Percentiles rank a stretch among this genome's conserved stretches.
phyloP scores from a whole-genome alignment of 352 stramenopile genomes.

The Peronospora farinosa region DNA sequence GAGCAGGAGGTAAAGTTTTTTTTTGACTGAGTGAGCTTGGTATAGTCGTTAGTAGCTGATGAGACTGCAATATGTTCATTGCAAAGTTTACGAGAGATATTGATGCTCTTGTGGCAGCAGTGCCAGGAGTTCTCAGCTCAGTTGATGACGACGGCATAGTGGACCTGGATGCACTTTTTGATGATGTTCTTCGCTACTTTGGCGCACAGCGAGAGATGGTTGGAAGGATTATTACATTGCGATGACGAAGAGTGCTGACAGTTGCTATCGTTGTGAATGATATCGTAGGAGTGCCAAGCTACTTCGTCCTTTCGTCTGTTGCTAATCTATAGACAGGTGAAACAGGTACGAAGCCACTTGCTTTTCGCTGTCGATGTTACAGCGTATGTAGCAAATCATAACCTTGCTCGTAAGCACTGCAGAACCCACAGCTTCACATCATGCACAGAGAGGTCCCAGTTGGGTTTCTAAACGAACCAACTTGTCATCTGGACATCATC shows the following conservation, averaged over 20 bases:
- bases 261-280: neutral
- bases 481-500: slow-evolving; percentile 38
- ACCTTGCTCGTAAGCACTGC: slow-evolving; percentile 1
- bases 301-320: slow-evolving; percentile 28
- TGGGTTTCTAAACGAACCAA: slow-evolving; percentile 28
- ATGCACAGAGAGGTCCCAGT: slow-evolving; percentile 13
- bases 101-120: slow-evolving; percentile 15
- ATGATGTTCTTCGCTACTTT: slow-evolving; percentile 31
- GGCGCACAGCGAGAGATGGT: slow-evolving; percentile 22
- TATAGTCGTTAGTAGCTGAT: no score
- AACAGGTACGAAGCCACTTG: slow-evolving; percentile 17
- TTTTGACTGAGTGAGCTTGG: no score
- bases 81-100: slow-evolving; percentile 38
- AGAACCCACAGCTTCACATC: slow-evolving; percentile 16
- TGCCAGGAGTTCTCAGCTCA: slow-evolving; percentile 16
- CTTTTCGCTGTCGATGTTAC: neutral
- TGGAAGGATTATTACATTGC: neutral
- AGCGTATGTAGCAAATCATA: neutral
- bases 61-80: no score
- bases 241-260: slow-evolving; percentile 2
- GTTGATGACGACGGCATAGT: slow-evolving; percentile 8
- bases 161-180: slow-evolving; percentile 34
- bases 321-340: slow-evolving; percentile 28
- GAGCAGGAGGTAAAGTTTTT: slow-evolving; percentile 30
- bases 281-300: slow-evolving; percentile 14